phyloP scores from a whole-genome alignment of 352 stramenopile genomes.

The Phytophthora pseudosyringae region DNA sequence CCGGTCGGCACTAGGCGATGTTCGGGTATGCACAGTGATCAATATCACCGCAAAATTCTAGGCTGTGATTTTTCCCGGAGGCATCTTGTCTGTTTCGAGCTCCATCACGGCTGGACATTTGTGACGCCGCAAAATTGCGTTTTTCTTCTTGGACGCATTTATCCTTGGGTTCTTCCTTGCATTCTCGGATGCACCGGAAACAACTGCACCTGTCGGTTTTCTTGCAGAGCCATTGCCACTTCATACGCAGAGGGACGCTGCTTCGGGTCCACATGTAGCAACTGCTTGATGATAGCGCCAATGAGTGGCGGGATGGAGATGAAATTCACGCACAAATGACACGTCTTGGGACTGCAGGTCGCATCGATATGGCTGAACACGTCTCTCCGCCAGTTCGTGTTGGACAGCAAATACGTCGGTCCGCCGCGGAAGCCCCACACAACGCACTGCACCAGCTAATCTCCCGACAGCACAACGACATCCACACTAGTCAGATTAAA shows the following conservation, averaged over 20 bases:
- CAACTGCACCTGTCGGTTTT: constrained; percentile 65
- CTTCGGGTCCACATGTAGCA: constrained; percentile 76
- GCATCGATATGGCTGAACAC: constrained; percentile 84
- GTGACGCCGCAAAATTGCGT: neutral
- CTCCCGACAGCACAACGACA: constrained; percentile 12
- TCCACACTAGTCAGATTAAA: neutral
- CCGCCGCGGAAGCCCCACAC: constrained; percentile 82
- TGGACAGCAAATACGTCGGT: constrained; percentile 62
- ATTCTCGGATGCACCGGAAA: constrained; percentile 47
- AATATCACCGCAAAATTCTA: neutral
- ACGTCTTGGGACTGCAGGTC: constrained; percentile 57
- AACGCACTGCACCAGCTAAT: constrained; percentile 77
- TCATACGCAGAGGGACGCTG: constrained; percentile 75
- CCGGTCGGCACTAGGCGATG: constrained; percentile 11
- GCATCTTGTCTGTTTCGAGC: neutral
- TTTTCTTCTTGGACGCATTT: neutral
- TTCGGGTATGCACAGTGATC: neutral
- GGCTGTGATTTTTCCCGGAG: neutral
- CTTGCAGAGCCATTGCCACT: constrained; percentile 68
- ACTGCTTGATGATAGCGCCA: constrained; percentile 76
- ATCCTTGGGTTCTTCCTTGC: constrained; percentile 13
- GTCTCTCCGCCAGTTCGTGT: constrained; percentile 72
- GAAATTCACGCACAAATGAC: constrained; percentile 80
- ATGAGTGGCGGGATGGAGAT: constrained; percentile 81
- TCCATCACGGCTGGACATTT: neutral